Evolutionary conservation across 495 filamentous ascomycete genomes (phyloP), one percentile per base, ranked within the genome.

Genomic region (Xylaria longipes): DNA sequence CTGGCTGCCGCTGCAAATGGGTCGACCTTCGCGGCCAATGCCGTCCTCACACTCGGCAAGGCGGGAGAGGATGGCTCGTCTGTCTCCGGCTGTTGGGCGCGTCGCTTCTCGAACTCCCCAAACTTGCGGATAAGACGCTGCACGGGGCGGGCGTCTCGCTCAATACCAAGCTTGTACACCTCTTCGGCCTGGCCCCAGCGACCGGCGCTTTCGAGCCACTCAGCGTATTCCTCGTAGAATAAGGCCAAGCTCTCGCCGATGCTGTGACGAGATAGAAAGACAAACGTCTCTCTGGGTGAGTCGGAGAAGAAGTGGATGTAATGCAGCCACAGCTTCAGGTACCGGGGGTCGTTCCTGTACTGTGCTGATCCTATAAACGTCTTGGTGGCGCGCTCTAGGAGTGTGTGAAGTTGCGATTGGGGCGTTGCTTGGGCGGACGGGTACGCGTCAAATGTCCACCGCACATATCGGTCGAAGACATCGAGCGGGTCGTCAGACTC

Each of bases 201-300:
- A 22, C 91, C 94, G 14, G 90, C 91, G 62, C 89, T 86, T 82
- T 99, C 96, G 25, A 99, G 81, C 92, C 95, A 97, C 0, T 88
- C 91, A 0, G 96, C 94, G 82, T 97, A 98, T 75, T 98, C 97
- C 76, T 99, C 96, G 80, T 99, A 98, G 77, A 94, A 99, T n/a
- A 98, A 82, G 0, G 96, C 96, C 12, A 99, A 84, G 1, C 88
- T 85, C 74, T 97, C 95, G 58, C 95, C 96, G 71, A 98, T 92
- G 69, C 87, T 87, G 71, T 98, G 94, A 29, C 95, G 92, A 2
- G 95, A 90, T 45, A 99, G 85, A 76, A 96, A 99, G 15, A 94
- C 91, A 75, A 94, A 99, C 0, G 92, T 93, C 76, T 99, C 96
- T 54, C 96, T 90, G 9, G 96, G 95, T 29, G 94, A 87, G 79